A percentile compares a stretch with the other conserved stretches of the same genome.
These are phyloP conservation scores for Cladosporium sp. DNA, from an alignment of 2,329 filamentous ascomycete genomes.

Conservation along the genomic window DNA sequence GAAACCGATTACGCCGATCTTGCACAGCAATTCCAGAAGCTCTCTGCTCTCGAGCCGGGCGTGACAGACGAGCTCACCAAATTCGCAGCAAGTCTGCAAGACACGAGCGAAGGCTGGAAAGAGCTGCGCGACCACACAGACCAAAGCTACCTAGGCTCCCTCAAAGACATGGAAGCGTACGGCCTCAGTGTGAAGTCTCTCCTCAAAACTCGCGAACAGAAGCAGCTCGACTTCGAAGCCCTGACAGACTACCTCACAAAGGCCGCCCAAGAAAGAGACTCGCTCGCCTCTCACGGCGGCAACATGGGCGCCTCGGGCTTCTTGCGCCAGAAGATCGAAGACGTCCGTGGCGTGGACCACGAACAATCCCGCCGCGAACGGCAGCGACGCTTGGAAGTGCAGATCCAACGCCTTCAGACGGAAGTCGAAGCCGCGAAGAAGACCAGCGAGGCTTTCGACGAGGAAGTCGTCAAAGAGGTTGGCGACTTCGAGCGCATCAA, in stretches of 20 bases:
- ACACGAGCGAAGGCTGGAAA: slow-evolving; percentile 73
- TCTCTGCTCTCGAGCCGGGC: slow-evolving; percentile 82
- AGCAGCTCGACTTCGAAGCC: slow-evolving; percentile 95
- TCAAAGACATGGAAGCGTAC: slow-evolving; percentile 95
- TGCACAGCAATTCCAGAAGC: slow-evolving; percentile 89
- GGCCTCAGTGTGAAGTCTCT: slow-evolving; percentile 80
- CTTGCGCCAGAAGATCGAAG: slow-evolving; percentile 89
- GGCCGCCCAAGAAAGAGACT: slow-evolving; percentile 79
- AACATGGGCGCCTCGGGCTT: slow-evolving; percentile 74
- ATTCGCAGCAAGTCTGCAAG: slow-evolving; percentile 81
- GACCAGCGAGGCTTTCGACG: slow-evolving; percentile 88
- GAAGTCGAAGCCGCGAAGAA: slow-evolving; percentile 86
- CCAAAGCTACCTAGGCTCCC: slow-evolving; percentile 86
- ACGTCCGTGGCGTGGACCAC: slow-evolving; percentile 93
- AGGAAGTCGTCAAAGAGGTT: slow-evolving; percentile 91
- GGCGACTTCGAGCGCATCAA: slow-evolving; percentile 96
- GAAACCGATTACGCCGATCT: slow-evolving; percentile 86
- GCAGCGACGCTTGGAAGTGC: slow-evolving; percentile 81
- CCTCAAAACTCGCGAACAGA: slow-evolving; percentile 90
- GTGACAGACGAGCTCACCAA: slow-evolving; percentile 77
- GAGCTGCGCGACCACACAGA: slow-evolving; percentile 87
- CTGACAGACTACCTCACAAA: slow-evolving; percentile 94
- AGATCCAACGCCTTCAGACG: slow-evolving; percentile 84
- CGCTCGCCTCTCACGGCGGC: slow-evolving; percentile 57
- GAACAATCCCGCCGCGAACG: slow-evolving; percentile 85